Percentiles rank a stretch among this genome's conserved stretches.
These are phyloP conservation scores for Cladosporium sp. DNA, from an alignment of 2,329 filamentous ascomycete species.

Conservation along the genomic window DNA sequence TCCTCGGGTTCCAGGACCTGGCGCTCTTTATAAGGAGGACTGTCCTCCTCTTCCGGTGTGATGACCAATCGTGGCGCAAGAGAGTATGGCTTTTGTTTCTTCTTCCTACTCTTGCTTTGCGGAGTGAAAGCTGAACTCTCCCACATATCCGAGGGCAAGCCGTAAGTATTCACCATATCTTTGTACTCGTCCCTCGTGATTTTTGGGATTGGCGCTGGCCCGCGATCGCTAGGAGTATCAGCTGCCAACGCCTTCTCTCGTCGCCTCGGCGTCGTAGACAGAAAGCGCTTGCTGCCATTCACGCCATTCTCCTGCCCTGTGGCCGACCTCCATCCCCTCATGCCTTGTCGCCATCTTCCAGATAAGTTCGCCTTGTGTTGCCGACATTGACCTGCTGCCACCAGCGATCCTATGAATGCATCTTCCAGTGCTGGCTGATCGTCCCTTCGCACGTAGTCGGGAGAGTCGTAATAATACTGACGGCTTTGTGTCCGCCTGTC, in stretches of 20 bases:
- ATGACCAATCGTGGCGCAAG: constrained; percentile 29
- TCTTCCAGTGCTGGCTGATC: constrained; percentile 40
- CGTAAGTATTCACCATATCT: constrained; percentile 47
- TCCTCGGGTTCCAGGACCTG: constrained; percentile 20
- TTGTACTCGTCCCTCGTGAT: constrained; percentile 42
- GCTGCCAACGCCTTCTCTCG: neutral
- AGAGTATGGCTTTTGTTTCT: constrained; percentile 12
- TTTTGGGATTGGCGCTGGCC: neutral
- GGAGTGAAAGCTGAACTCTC: constrained; percentile 10
- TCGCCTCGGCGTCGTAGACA: neutral
- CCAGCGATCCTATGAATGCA: constrained; percentile 49
- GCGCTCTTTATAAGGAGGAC: constrained; percentile 12
- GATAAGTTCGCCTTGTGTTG: constrained; percentile 39
- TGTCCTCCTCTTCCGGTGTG: constrained; percentile 24
- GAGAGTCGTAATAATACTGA: neutral
- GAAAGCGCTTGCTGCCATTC: constrained; percentile 1
- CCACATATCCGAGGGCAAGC: constrained; percentile 21
- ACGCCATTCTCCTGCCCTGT: neutral
- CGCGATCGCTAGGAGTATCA: neutral
- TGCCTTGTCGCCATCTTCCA: constrained; percentile 7
- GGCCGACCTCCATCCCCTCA: constrained; percentile 10
- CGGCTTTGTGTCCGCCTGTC: neutral
- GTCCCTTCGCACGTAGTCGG: neutral
- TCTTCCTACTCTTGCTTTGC: neutral
- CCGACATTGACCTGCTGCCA: constrained; percentile 47